Conservation (phyloP, 805 yeast species). For the Torulaspora franciscae region DNA sequence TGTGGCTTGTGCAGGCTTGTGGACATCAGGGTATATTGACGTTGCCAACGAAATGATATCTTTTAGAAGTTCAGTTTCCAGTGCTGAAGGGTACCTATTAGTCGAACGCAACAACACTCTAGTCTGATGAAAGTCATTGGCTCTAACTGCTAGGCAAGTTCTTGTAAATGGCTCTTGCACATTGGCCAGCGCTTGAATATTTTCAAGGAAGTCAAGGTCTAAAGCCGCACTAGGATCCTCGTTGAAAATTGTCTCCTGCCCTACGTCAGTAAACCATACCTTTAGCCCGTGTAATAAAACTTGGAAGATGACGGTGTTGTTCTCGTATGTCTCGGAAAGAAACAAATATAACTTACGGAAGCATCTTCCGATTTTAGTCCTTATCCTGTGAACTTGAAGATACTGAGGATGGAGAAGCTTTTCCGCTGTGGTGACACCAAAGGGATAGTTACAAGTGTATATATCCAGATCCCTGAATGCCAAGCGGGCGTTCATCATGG, state of each 20-base stretch:
- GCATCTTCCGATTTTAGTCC: slow-evolving; percentile 55
- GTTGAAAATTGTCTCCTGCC: slow-evolving; percentile 60
- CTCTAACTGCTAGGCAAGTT: slow-evolving; percentile 66
- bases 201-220: slow-evolving; percentile 51
- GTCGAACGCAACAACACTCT: slow-evolving; percentile 69
- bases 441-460: slow-evolving; percentile 60
- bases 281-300: slow-evolving; percentile 59
- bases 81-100: slow-evolving; percentile 59
- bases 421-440: slow-evolving; percentile 50
- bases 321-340: slow-evolving; percentile 48
- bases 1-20: slow-evolving; percentile 62
- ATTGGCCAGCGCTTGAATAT: slow-evolving; percentile 59
- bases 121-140: slow-evolving; percentile 68
- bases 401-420: slow-evolving; percentile 43
- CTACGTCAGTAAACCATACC: slow-evolving; percentile 78
- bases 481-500: slow-evolving; percentile 50
- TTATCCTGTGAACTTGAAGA: slow-evolving; percentile 51
- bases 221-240: slow-evolving; percentile 50
- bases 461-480: slow-evolving; percentile 57
- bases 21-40: slow-evolving; percentile 66
- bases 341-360: slow-evolving; percentile 54
- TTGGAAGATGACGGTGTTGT: slow-evolving; percentile 59
- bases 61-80: slow-evolving; percentile 57
- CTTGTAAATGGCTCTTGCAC: slow-evolving; percentile 70
- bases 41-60: slow-evolving; percentile 63